These are phyloP conservation scores for Scenedesmus sp. DNA, from an alignment of 163 green algal species.

Conservation along the genomic window DNA sequence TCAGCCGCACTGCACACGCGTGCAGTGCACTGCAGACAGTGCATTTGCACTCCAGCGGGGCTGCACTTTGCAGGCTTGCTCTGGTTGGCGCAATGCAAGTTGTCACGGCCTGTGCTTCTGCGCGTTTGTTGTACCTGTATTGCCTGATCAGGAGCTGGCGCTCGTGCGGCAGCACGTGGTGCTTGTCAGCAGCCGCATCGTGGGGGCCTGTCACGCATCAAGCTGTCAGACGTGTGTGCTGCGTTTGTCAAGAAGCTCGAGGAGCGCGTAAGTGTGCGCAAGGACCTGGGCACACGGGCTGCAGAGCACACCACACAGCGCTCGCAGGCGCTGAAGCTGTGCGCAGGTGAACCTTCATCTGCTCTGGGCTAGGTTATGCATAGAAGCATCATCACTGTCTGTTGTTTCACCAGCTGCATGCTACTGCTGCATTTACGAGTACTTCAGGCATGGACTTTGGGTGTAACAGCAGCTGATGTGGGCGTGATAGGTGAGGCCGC, in stretches of 20 bases:
- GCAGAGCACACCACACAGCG: conserved; percentile 61
- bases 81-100: no score
- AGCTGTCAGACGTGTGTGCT: conserved; percentile 62
- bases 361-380: neutral
- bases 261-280: conserved; percentile 61
- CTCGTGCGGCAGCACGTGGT: conserved; percentile 54
- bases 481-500: neutral
- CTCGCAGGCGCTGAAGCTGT: conserved; percentile 59
- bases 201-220: conserved; percentile 68
- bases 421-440: no score
- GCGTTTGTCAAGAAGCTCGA: conserved; percentile 67
- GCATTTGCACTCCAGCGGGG: no score
- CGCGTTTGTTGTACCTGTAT: neutral
- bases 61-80: no score
- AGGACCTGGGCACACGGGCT: conserved; percentile 57
- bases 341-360: neutral
- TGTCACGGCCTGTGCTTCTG: no score
- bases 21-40: no score
- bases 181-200: conserved; percentile 51
- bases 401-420: no score
- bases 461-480: neutral
- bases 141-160: neutral
- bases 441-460: neutral
- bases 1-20: no score
- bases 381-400: no score